Base-by-base conservation (phyloP, 208 protist genomes). In the Trypanosomatidae sp. region DNA sequence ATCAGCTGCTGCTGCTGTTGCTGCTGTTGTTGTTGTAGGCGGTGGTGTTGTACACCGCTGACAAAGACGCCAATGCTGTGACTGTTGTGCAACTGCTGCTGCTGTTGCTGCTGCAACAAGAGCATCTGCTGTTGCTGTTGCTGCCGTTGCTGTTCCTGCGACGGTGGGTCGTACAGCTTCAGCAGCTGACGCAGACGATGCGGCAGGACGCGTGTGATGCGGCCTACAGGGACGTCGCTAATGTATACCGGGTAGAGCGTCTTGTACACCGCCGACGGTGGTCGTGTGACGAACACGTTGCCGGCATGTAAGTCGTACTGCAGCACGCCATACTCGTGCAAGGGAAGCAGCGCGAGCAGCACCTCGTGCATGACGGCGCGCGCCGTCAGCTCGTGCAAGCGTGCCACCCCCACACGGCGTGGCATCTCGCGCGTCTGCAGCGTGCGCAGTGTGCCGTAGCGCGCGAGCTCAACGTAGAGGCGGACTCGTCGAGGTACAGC, bases 161-260 rank as follows among this genome's bases (percentile, higher is more conserved):
- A n/a, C n/a, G n/a, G n/a, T n/a, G n/a, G n/a, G n/a, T n/a, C n/a
- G n/a, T n/a, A n/a, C n/a, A n/a, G n/a, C n/a, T n/a, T n/a, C n/a
- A n/a, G n/a, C n/a, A n/a, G n/a, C n/a, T n/a, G n/a, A n/a, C n/a
- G n/a, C n/a, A n/a, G n/a, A n/a, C n/a, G n/a, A n/a, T n/a, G n/a
- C n/a, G n/a, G n/a, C n/a, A n/a, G n/a, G n/a, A n/a, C n/a, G n/a
- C n/a, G n/a, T n/a, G n/a, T n/a, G n/a, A n/a, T n/a, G n/a, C 55
- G 45, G 7, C 77, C 67, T 2, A 59, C 60, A 2, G 77, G 70
- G 28, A 83, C 37, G 43, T 88, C 78, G 0, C 71, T 69, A 33
- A 88, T 88, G 60, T 88, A 88, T n/a, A 65, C 74, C 2, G 79
- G 79, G 47, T 82, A 88, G 43, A 45, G 65, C 0, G 68, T 82